Percentiles rank a stretch among this genome's conserved stretches.
phyloP scores from a whole-genome alignment of 2,329 filamentous ascomycete genomes.

The Pestalotiopsis sp. region DNA sequence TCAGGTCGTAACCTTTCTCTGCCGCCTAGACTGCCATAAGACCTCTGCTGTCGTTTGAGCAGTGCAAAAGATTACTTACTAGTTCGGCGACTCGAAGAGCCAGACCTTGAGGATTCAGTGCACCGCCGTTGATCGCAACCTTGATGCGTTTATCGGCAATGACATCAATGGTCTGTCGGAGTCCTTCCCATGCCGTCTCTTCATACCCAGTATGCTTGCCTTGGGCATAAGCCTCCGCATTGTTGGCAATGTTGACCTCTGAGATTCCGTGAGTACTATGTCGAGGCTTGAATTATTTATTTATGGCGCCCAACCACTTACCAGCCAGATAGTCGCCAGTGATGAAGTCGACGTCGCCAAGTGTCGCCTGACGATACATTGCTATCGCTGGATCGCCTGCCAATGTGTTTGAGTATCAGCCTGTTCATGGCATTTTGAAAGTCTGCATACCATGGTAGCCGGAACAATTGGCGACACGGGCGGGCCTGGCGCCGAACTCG shows the following conservation, averaged over 20 bases:
- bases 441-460: constrained; percentile 3
- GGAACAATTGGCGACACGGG: constrained; percentile 3
- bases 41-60: too few species aligned
- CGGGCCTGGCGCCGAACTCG: constrained; percentile 7
- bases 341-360: constrained; percentile 16
- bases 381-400: background rate
- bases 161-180: constrained; percentile 18
- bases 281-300: background rate
- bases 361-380: constrained; percentile 6
- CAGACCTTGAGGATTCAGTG: constrained; percentile 51
- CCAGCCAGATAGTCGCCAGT: constrained; percentile 19
- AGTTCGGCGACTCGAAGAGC: constrained; percentile 29
- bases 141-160: constrained; percentile 44
- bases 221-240: constrained; percentile 23
- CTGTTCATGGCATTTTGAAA: background rate
- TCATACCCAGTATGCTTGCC: constrained; percentile 26
- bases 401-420: background rate
- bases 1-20: constrained; percentile 25
- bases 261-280: background rate
- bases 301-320: rapidly evolving
- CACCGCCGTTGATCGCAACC: constrained; percentile 54
- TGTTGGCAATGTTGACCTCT: constrained; percentile 23
- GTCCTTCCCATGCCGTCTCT: constrained; percentile 24
- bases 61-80: background rate
- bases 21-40: background rate